Percentiles rank a stretch among this genome's conserved stretches.
Evolutionary conservation across 2,329 filamentous ascomycete species (phyloP).

Genomic region (Scedosporium boydii): DNA sequence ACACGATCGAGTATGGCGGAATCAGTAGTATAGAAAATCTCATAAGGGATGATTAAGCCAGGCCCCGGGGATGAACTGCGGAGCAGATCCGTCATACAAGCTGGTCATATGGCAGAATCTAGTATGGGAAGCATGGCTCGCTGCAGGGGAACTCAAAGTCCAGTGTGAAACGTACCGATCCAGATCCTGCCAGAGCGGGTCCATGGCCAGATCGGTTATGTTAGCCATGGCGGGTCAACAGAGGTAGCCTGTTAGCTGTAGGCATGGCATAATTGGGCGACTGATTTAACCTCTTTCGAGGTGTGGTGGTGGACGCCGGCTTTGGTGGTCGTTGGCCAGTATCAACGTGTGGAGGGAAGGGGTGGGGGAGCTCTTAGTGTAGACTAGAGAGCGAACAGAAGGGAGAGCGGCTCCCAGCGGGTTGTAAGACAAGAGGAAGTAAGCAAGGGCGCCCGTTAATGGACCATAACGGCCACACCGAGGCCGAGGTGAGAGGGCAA

Average conservation of each 20-base stretch:
- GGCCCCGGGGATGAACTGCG: not conserved
- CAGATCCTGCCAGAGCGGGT: constrained; percentile 65
- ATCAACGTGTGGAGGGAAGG: not conserved
- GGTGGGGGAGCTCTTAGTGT: not conserved
- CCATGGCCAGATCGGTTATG: constrained; percentile 21
- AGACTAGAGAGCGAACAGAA: no score
- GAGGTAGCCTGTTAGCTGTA: constrained; percentile 1
- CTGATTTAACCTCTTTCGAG: not conserved
- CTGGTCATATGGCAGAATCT: not conserved
- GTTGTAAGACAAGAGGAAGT: no score
- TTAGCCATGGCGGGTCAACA: constrained; percentile 6
- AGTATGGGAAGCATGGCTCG: constrained; percentile 7
- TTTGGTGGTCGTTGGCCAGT: not conserved
- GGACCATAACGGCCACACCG: constrained; percentile 1
- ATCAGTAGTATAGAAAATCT: constrained; percentile 1
- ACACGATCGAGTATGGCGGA: constrained; percentile 15
- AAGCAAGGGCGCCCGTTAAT: no score
- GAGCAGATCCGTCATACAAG: not conserved
- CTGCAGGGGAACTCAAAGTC: constrained; percentile 6
- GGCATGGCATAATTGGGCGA: not conserved
- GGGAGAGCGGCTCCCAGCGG: no score
- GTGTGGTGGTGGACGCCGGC: not conserved
- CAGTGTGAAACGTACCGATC: constrained; percentile 51
- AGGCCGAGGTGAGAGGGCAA: not conserved
- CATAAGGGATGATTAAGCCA: not conserved